A percentile compares a stretch with the other conserved stretches of the same genome.
These are phyloP conservation scores for Pulveroboletus sp. DNA, from an alignment of 768 basidiomycete genomes.

Conservation along the genomic window DNA sequence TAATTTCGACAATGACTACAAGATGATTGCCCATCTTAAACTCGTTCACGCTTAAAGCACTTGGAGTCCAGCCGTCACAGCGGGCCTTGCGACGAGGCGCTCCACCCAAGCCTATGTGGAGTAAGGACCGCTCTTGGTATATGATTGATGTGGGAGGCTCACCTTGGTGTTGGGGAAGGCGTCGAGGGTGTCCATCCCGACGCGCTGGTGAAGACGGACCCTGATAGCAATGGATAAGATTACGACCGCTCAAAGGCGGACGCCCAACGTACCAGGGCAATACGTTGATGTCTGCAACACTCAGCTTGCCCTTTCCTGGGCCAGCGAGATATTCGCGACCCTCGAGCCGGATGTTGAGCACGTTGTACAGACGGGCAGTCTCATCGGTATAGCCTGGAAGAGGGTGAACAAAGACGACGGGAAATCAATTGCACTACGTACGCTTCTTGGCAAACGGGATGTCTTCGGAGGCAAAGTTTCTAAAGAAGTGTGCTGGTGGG, in stretches of 20 bases:
- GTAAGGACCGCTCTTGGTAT: not conserved
- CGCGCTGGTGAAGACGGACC: constrained; percentile 45
- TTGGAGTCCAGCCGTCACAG: constrained; percentile 21
- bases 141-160: not conserved
- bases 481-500: constrained; percentile 63
- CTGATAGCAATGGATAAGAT: constrained; percentile 30
- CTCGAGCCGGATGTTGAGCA: constrained; percentile 72
- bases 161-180: constrained; percentile 64
- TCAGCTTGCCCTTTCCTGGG: constrained; percentile 60
- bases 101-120: constrained; percentile 27
- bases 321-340: constrained; percentile 78
- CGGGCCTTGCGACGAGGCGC: constrained; percentile 20
- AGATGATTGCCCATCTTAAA: not conserved
- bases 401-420: constrained; percentile 1
- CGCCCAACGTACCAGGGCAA: constrained; percentile 49
- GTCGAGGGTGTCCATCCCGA: constrained; percentile 54
- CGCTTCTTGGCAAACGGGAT: constrained; percentile 66
- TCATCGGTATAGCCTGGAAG: constrained; percentile 69
- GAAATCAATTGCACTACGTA: constrained; percentile 21
- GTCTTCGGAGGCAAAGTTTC: constrained; percentile 56
- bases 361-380: constrained; percentile 77
- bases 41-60: constrained; percentile 9
- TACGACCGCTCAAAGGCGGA: not conserved
- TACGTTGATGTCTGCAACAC: constrained; percentile 69
- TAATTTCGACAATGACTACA: not conserved